Evolutionary conservation across 2,329 filamentous ascomycete genomes (phyloP), one percentile per base, ranked within the genome.

Genomic region (Apiospora aurea): DNA sequence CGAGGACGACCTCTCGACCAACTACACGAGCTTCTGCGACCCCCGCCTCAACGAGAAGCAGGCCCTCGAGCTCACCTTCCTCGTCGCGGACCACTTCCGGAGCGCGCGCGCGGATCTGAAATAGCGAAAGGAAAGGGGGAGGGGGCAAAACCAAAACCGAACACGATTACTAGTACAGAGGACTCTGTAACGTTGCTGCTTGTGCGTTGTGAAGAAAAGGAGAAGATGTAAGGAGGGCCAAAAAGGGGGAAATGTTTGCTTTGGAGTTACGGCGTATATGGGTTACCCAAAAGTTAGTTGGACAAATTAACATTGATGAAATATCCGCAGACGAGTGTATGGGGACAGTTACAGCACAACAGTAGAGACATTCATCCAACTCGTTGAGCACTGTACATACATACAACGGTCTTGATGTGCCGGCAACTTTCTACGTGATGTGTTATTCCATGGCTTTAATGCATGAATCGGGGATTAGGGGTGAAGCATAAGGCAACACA

Each of bases 41-140:
- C 96, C 96, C 6, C 86, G 96, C 34, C 85, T 99, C 76, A 99
- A 99, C 80, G 96, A 98, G 87, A 98, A 98, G 85, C 96, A 99
- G 85, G 95, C 96, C 0, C 87, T 99, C 18, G 96, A 99, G 85
- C 83, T 98, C 81, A 95, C 96, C 0, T 99, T 99, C 82, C 83
- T 98, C 78, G 92, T 99, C 67, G 96, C 96, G 0, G 94, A 94
- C 6, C 93, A 95, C 79, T 96, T 87, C 75, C 84, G 88, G 24
- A 79, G 80, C 69, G 82, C 82, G 75, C 79, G 82, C 72, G 75
- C 75, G 26, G 72, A 71, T 24, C 7, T 66, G n/a, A 41, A 66
- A 14, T 64, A 41, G 21, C 14, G 3, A 51, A 44, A n/a, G 7
- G 8, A 26, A 66, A 3, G 13, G 13, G 26, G 26, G 26, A 3